Evolutionary conservation across 2,329 filamentous ascomycete species (phyloP), one percentile per base, ranked within the genome.

Genomic region (Phyllosticta paracitricarpa): DNA sequence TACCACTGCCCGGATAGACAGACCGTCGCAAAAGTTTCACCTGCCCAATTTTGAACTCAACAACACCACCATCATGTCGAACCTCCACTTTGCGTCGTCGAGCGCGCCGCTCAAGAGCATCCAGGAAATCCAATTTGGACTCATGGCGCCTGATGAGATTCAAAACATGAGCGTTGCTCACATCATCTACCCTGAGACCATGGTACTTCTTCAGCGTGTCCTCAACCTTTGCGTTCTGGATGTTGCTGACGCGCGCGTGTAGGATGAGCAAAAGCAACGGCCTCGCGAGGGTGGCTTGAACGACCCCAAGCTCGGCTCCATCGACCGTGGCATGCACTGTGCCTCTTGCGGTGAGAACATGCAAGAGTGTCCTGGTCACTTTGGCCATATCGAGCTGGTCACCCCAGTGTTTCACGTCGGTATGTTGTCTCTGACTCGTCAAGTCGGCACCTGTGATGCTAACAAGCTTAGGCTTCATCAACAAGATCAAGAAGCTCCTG

Each of bases 401-500:
- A 92, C 91, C 73, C 94, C 95, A 61, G 94, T 99, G 69, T 99
- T 89, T 76, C 94, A 99, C 70, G 84, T 87, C 69, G 84, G 84
- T 86, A 75, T 65, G 78, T 60, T 35, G 56, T 33, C 8, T 22
- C 6, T 7, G 19, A 22, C 19, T 9, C n/a, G 9, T 14, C 12
- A 40, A 17, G 17, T n/a, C 2, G 3, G 14, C 17, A n/a, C 19
- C 40, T 6, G 14, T 19, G 3, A 14, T 48, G 40, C 40, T 48
- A 5, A 48, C n/a, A n/a, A n/a, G n/a, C n/a, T 4, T 82, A 80
- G 94, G 94, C 71, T 99, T 97, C 78, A 89, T 99, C 79, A 95
- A 90, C 76, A 97, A 97, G 81, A 92, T 96, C 78, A 99, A 99
- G 83, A 99, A 97, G 82, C 85, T 99, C 70, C 82, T 99, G 76